These are phyloP conservation scores for Fusarium sp. DNA, from an alignment of 2,329 filamentous ascomycete genomes.

Conservation along the genomic window DNA sequence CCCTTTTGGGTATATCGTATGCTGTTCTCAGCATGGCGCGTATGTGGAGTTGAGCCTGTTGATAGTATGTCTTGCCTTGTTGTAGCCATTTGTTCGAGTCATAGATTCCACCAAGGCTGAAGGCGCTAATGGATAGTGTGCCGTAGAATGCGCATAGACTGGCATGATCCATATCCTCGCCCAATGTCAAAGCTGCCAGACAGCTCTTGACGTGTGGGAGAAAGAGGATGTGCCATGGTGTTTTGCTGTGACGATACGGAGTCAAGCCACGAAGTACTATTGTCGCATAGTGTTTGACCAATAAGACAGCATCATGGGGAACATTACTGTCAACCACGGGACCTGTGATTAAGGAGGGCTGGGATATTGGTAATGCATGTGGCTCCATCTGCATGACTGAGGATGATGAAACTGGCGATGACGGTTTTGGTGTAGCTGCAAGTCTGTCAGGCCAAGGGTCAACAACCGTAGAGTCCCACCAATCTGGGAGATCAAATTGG, in stretches of 20 bases:
- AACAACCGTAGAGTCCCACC: constrained; percentile 13
- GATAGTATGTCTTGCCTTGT: constrained; percentile 20
- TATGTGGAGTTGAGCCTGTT: constrained; percentile 11
- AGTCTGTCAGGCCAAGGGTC: not conserved
- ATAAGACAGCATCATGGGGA: constrained; percentile 20
- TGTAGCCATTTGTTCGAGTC: constrained; percentile 14
- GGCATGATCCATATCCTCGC: constrained; percentile 29
- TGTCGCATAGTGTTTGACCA: constrained; percentile 26
- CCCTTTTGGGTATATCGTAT: constrained; percentile 27
- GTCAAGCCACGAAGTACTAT: constrained; percentile 28
- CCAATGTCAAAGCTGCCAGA: constrained; percentile 19
- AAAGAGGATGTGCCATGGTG: constrained; percentile 32
- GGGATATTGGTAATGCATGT: rapidly evolving
- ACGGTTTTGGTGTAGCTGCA: rapidly evolving
- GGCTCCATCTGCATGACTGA: not conserved
- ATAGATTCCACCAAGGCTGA: constrained; percentile 22
- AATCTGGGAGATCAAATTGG: not conserved
- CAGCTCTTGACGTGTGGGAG: constrained; percentile 28
- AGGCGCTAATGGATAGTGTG: constrained; percentile 30
- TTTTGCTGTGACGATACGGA: constrained; percentile 34
- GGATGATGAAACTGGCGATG: not conserved
- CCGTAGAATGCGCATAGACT: constrained; percentile 33
- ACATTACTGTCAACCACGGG: constrained; percentile 2
- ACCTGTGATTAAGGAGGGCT: not conserved
- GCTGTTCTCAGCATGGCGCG: constrained; percentile 17